Conservation (phyloP, 345 rosid genomes). For the Eucalyptus fibrosa region DNA sequence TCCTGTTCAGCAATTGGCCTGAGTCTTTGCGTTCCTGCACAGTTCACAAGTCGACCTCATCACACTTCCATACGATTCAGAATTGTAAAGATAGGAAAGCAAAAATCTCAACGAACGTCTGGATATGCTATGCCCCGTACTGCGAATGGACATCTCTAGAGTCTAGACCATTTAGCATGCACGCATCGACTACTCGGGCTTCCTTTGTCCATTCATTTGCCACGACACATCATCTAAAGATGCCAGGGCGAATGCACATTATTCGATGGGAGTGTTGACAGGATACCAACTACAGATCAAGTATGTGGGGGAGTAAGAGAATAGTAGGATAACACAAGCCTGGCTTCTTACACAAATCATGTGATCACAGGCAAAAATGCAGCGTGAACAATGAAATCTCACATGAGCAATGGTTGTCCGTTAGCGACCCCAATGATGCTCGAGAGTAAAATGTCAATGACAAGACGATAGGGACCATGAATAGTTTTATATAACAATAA, state of each 20-base stretch:
- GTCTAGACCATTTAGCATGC: not conserved
- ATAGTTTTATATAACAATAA: not conserved
- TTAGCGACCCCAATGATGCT: not conserved
- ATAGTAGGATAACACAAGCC: not conserved
- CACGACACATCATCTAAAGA: not conserved
- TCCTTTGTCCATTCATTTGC: not conserved
- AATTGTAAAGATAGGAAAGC: not conserved
- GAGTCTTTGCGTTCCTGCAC: not conserved
- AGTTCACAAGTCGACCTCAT: not conserved
- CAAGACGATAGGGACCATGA: not conserved
- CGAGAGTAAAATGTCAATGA: not conserved
- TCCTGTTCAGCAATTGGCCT: not conserved
- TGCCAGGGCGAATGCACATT: not conserved
- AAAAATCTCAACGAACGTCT: not conserved
- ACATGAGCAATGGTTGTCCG: not conserved
- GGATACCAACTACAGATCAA: not conserved
- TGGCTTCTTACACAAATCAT: not conserved
- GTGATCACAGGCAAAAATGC: not conserved
- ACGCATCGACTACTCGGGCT: not conserved
- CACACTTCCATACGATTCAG: not conserved
- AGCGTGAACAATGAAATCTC: not conserved
- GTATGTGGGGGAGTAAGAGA: not conserved
- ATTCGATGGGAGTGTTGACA: not conserved
- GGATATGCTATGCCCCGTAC: not conserved
- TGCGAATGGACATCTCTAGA: not conserved